Evolutionary conservation across 495 filamentous ascomycete species (phyloP).

Genomic region (Penicillium dipodomyicola): DNA sequence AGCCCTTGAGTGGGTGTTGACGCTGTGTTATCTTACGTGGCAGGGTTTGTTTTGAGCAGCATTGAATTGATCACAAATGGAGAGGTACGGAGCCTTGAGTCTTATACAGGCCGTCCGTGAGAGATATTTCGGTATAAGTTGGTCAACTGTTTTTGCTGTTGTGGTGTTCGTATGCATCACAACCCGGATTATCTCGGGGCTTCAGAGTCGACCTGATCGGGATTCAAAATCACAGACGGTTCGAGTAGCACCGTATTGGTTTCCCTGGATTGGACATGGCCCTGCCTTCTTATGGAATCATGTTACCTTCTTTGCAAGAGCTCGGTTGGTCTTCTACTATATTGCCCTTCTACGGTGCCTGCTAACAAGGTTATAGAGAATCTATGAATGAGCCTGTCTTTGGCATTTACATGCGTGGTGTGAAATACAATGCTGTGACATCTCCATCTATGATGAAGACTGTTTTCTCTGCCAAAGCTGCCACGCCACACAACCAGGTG

Average conservation of each 20-base stretch:
- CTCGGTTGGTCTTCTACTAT: conserved; percentile 36
- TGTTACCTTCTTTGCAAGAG: conserved; percentile 39
- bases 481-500: conserved; percentile 30
- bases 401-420: conserved; percentile 49
- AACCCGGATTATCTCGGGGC: conserved; percentile 42
- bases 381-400: conserved; percentile 49
- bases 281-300: conserved; percentile 46
- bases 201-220: conserved; percentile 31
- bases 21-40: conserved; percentile 2
- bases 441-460: conserved; percentile 49
- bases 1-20: not conserved
- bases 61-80: conserved; percentile 27
- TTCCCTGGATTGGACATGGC: conserved; percentile 57
- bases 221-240: conserved; percentile 31
- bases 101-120: conserved; percentile 22
- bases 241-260: conserved; percentile 55
- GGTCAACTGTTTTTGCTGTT: conserved; percentile 26
- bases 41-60: conserved; percentile 10
- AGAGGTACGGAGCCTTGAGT: conserved; percentile 15
- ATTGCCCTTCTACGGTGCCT: conserved; percentile 1
- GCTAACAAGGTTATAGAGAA: conserved; percentile 30
- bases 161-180: conserved; percentile 33
- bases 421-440: conserved; percentile 49
- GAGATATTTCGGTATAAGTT: conserved; percentile 19
- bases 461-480: conserved; percentile 38